Conservation (phyloP, 768 basidiomycete species). For the Russula lepida region DNA sequence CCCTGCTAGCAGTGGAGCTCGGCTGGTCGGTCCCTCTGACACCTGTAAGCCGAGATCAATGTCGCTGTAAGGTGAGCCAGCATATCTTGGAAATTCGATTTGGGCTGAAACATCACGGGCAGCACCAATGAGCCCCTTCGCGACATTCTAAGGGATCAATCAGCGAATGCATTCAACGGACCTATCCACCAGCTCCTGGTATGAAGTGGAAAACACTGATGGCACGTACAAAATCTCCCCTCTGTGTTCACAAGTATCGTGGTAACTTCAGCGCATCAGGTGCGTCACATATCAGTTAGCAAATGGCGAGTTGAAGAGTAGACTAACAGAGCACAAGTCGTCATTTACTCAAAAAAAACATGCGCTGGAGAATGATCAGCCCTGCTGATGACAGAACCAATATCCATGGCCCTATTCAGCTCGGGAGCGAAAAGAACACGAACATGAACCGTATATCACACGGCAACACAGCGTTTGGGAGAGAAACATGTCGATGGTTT, state of each 20-base stretch:
- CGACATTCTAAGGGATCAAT: background rate
- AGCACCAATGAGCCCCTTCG: background rate
- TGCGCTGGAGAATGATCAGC: background rate
- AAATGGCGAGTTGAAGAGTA: background rate
- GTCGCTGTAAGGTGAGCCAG: background rate
- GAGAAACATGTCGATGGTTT: conserved; percentile 1
- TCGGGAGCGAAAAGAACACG: background rate
- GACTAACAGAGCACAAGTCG: background rate
- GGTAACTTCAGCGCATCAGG: background rate
- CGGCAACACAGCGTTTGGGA: background rate
- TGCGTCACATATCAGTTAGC: background rate
- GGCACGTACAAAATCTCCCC: background rate
- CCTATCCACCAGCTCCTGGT: background rate
- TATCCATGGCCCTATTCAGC: background rate
- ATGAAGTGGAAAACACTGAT: background rate
- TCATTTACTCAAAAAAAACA: background rate
- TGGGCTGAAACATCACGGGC: background rate
- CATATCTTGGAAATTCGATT: background rate
- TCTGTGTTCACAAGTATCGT: background rate
- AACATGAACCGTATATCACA: background rate
- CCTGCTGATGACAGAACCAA: background rate
- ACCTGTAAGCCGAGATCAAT: background rate
- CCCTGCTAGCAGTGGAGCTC: background rate
- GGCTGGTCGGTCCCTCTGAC: background rate
- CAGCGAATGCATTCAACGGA: background rate